A percentile compares a stretch with the other conserved stretches of the same genome.
phyloP scores from a whole-genome alignment of 2,329 filamentous ascomycete species.

The Didymosphaeria variabile region DNA sequence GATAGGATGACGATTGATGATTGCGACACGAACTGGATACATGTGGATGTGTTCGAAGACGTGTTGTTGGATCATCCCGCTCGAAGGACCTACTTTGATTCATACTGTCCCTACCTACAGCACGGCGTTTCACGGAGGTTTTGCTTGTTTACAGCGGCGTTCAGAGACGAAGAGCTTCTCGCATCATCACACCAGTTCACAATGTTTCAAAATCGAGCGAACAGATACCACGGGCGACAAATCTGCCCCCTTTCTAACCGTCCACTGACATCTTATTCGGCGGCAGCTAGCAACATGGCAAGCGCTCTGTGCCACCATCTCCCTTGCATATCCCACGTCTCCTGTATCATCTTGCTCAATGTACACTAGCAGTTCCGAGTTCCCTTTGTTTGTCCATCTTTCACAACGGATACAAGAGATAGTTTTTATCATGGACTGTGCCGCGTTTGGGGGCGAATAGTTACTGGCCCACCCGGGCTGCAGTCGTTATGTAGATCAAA shows the following conservation, averaged over 20 bases:
- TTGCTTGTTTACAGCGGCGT: not conserved
- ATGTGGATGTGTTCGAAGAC: slow-evolving; percentile 14
- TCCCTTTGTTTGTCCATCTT: slow-evolving; percentile 22
- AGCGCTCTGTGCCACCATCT: slow-evolving; percentile 35
- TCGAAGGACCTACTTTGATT: slow-evolving; percentile 8
- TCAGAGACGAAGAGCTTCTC: not conserved
- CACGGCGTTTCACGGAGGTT: slow-evolving; percentile 28
- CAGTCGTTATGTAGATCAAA: not conserved
- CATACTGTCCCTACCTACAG: slow-evolving; percentile 29
- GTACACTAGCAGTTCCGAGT: slow-evolving; percentile 22
- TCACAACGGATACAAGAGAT: not conserved
- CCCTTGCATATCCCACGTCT: slow-evolving; percentile 25
- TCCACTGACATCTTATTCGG: slow-evolving; percentile 19
- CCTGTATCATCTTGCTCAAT: slow-evolving; percentile 16
- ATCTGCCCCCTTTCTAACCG: slow-evolving; percentile 3
- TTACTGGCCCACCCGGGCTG: not conserved
- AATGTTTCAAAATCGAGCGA: slow-evolving; percentile 2
- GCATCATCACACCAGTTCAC: not conserved
- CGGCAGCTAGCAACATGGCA: slow-evolving; percentile 31
- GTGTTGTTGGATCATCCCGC: slow-evolving; percentile 17
- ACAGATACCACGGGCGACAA: slow-evolving; percentile 19
- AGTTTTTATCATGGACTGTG: not conserved
- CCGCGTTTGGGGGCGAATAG: not conserved
- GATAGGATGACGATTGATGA: slow-evolving; percentile 34
- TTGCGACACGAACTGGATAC: slow-evolving; percentile 26